Evolutionary conservation across 805 yeast species (phyloP).

Genomic region (Yarrowia sp.): DNA sequence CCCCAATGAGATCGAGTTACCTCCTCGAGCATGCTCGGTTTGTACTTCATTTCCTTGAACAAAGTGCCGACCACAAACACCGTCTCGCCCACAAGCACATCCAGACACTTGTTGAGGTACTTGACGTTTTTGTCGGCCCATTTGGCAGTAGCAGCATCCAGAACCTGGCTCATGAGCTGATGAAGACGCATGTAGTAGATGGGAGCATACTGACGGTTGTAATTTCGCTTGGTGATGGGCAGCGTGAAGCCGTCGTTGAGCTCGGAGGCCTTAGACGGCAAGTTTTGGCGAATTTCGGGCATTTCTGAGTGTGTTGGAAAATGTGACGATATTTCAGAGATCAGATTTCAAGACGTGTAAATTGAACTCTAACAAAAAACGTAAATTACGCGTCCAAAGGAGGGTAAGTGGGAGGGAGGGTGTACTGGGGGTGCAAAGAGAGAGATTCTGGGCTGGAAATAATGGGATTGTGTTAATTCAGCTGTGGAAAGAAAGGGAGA

Average conservation of each 20-base stretch:
- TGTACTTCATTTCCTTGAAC: constrained; percentile 80
- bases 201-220: constrained; percentile 63
- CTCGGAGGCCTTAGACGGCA: neutral
- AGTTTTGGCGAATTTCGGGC: neutral
- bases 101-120: constrained; percentile 61
- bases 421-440: neutral
- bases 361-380: neutral
- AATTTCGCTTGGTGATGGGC: constrained; percentile 51
- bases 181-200: constrained; percentile 63
- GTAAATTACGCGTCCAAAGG: constrained; percentile 4
- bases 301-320: neutral
- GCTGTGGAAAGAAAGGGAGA: too few relatives aligned
- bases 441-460: neutral
- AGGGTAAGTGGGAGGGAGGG: neutral
- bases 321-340: neutral
- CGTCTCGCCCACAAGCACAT: constrained; percentile 64
- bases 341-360: constrained; percentile 1
- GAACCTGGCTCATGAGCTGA: constrained; percentile 57
- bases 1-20: constrained; percentile 54
- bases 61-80: constrained; percentile 90
- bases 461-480: too few relatives aligned
- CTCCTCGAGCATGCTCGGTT: constrained; percentile 84
- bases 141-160: constrained; percentile 56
- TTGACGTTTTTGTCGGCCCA: constrained; percentile 59
- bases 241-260: constrained; percentile 13